Conservation (phyloP, 2,329 filamentous ascomycete genomes). For the Fusarium temperatum region DNA sequence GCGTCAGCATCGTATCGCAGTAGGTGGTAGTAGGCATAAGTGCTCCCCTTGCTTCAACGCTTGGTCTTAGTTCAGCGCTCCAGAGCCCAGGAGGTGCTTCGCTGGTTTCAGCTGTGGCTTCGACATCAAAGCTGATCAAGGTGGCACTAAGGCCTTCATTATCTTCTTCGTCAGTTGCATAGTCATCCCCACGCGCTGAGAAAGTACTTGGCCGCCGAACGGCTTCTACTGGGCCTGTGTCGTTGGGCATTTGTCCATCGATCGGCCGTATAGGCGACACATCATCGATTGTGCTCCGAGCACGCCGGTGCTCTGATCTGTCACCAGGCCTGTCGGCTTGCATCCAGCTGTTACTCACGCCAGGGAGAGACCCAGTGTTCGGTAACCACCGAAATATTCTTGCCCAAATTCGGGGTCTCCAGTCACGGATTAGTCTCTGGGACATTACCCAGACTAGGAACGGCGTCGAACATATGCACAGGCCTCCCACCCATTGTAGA, state of each 20-base stretch:
- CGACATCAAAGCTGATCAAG: conserved; percentile 69
- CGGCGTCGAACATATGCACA: conserved; percentile 56
- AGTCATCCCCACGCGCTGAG: conserved; percentile 61
- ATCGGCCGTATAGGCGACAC: conserved; percentile 41
- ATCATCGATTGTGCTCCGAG: conserved; percentile 35
- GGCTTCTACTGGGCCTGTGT: conserved; percentile 44
- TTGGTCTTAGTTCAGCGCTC: conserved; percentile 68
- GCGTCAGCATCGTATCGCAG: conserved; percentile 59
- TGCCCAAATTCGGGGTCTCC: conserved; percentile 50
- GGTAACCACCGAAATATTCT: conserved; percentile 53
- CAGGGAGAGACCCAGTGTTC: conserved; percentile 47
- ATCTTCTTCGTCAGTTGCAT: conserved; percentile 65
- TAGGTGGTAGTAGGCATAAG: conserved; percentile 49
- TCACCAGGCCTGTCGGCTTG: conserved; percentile 18
- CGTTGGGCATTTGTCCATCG: conserved; percentile 44
- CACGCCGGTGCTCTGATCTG: conserved; percentile 34
- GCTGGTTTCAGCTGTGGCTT: conserved; percentile 62
- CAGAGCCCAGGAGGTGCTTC: conserved; percentile 63
- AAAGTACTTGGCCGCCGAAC: conserved; percentile 57
- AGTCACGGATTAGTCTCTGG: conserved; percentile 49
- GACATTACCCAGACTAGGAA: conserved; percentile 58
- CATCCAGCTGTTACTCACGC: conserved; percentile 26
- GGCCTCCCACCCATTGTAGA: conserved; percentile 53
- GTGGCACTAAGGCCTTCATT: conserved; percentile 64
- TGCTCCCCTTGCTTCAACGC: conserved; percentile 46